Evolutionary conservation across 129 eudicot species (phyloP), one percentile per base, ranked within the genome.

Genomic region (Arctium minus): DNA sequence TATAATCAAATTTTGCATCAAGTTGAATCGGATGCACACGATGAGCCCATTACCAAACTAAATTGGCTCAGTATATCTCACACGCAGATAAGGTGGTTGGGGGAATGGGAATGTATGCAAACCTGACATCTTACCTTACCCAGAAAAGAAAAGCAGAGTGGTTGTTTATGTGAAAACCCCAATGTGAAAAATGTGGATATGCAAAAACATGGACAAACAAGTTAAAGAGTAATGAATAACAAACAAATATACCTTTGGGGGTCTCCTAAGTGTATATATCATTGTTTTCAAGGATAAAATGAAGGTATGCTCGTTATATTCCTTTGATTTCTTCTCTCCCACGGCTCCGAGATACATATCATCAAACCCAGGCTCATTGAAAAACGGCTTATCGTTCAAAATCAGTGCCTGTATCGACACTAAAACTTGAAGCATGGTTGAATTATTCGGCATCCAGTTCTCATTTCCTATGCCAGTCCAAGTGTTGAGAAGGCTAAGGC

Each of bases 361-460:
- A 32, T 89, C 92, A 73, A 89, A 73, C 4, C 95, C 92, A 48
- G 95, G 95, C 81, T 91, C 92, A 39, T 91, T 91, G 36, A 87
- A 91, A 46, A 87, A 91, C 10, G 95, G 95, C 6, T 83, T 76
- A 53, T 86, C 89, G 60, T 89, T 89, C 46, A 91, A 68, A 74
- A 91, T 91, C 64, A 91, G 72, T 38, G 95, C 95, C 83, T 91
- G 94, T 46, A 91, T 87, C 32, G 94, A 91, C 44, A 91, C 92
- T 60, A 91, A 85, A 60, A 91, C 91, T 80, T 91, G 95, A 37
- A 91, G 90, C 95, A 91, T 89, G 0, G 95, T 91, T 46, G 95
- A 91, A n/a, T 80, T 62, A 42, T 76, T 29, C 3, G 92, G 95
- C 80, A 91, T 62, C 95, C 95, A 91, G 36, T 82, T 91, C 82